phyloP scores from a whole-genome alignment of 2,329 filamentous ascomycete species.

The Calonectria leucothoes region DNA sequence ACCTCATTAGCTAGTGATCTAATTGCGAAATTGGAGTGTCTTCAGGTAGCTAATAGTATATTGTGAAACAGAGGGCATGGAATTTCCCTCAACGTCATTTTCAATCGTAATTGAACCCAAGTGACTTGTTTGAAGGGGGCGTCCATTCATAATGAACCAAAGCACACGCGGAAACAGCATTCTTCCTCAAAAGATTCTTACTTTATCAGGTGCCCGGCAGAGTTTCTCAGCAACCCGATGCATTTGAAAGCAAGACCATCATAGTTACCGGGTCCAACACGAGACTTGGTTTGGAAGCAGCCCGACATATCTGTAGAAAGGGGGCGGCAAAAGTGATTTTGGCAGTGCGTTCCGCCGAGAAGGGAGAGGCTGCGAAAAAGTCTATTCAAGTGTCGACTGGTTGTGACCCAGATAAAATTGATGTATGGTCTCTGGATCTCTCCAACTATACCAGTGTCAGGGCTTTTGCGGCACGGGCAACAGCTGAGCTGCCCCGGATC shows the following conservation, averaged over 20 bases:
- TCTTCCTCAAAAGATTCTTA: neutral
- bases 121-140: too few relatives aligned
- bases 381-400: neutral
- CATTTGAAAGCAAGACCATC: conserved; percentile 8
- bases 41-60: too few relatives aligned
- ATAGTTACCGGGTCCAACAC: conserved; percentile 14
- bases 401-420: neutral
- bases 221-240: neutral
- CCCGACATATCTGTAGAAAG: neutral
- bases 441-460: conserved; percentile 55
- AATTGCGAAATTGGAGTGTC: too few relatives aligned
- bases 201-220: neutral
- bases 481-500: conserved; percentile 51
- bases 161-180: too few relatives aligned
- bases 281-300: conserved; percentile 8
- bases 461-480: conserved; percentile 53
- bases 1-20: too few relatives aligned
- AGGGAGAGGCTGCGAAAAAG: neutral
- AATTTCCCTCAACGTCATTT: too few relatives aligned
- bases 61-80: too few relatives aligned
- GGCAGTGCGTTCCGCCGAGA: neutral
- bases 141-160: too few relatives aligned
- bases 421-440: conserved; percentile 4
- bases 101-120: too few relatives aligned
- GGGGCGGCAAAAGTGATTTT: conserved; percentile 4